Percentiles rank a stretch among this genome's conserved stretches.
phyloP scores from a whole-genome alignment of 2,329 filamentous ascomycete species.

The Apiospora kogelbergensis region DNA sequence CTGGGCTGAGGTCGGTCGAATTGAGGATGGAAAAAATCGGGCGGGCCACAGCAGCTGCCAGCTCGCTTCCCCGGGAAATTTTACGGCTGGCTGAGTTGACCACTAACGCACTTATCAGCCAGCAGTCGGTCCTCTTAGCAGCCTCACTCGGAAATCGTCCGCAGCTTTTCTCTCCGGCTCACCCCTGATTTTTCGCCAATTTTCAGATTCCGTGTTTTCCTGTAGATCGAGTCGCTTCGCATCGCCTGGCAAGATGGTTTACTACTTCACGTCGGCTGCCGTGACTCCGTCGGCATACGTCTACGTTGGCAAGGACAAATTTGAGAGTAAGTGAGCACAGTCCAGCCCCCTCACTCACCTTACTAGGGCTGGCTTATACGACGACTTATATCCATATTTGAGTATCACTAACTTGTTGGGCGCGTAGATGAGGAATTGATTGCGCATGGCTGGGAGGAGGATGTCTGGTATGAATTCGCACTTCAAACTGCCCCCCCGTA shows the following conservation, averaged over 20 bases:
- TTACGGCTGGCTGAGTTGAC: slow-evolving; percentile 5
- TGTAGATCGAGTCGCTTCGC: not conserved
- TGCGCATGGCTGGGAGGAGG: slow-evolving; percentile 89
- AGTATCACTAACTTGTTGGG: not conserved
- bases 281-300: slow-evolving; percentile 82
- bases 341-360: not conserved
- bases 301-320: slow-evolving; percentile 98
- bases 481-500: not conserved
- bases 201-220: not conserved
- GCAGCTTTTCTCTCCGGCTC: not conserved
- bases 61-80: not conserved
- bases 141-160: not conserved
- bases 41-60: slow-evolving; percentile 1
- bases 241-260: slow-evolving; percentile 66
- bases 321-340: slow-evolving; percentile 69
- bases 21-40: slow-evolving; percentile 9
- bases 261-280: slow-evolving; percentile 87
- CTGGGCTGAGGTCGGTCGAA: not conserved
- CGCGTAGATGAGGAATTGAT: slow-evolving; percentile 89
- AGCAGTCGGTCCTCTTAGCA: not conserved
- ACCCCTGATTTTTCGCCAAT: not conserved
- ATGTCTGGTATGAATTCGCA: slow-evolving; percentile 72
- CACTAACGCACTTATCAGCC: slow-evolving; percentile 7
- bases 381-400: not conserved
- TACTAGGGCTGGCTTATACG: not conserved